Conservation (phyloP, 1,284 basidiomycete species). For the Ceratobasidium sp. region DNA sequence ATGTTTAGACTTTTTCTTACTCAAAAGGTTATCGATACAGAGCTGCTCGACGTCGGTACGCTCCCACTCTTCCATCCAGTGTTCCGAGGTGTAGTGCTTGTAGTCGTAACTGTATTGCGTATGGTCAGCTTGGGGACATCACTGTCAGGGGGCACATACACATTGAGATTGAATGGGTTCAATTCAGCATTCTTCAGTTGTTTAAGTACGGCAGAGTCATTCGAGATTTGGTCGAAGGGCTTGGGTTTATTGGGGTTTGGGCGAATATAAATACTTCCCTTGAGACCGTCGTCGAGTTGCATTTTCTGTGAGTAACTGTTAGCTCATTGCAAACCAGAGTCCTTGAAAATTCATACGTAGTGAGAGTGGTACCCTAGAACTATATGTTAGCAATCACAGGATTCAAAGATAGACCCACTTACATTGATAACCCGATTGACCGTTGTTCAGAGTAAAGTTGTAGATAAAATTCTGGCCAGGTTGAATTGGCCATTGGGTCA, state of each 20-base stretch:
- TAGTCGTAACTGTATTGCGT: constrained; percentile 16
- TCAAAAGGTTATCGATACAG: constrained; percentile 38
- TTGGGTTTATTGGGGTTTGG: constrained; percentile 27
- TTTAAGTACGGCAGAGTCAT: background rate
- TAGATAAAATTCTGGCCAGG: background rate
- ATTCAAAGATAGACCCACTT: background rate
- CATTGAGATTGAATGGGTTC: constrained; percentile 13
- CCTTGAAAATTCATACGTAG: background rate
- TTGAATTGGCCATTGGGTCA: constrained; percentile 18
- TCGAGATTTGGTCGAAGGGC: constrained; percentile 36
- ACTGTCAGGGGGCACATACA: background rate
- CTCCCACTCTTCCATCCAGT: constrained; percentile 30
- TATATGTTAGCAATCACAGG: background rate
- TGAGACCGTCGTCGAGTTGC: constrained; percentile 33
- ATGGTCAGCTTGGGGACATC: background rate
- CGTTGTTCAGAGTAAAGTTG: constrained; percentile 21
- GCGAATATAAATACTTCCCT: constrained; percentile 33
- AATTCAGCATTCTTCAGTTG: constrained; percentile 21
- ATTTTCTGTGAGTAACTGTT: constrained; percentile 5
- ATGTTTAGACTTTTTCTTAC: background rate
- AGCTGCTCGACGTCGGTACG: constrained; percentile 35
- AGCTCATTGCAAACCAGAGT: background rate
- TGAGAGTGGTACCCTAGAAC: constrained; percentile 15
- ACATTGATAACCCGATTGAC: constrained; percentile 28
- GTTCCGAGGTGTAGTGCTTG: constrained; percentile 36